Conservation (phyloP, 306 rosid species). For the Fragaria iinumae region DNA sequence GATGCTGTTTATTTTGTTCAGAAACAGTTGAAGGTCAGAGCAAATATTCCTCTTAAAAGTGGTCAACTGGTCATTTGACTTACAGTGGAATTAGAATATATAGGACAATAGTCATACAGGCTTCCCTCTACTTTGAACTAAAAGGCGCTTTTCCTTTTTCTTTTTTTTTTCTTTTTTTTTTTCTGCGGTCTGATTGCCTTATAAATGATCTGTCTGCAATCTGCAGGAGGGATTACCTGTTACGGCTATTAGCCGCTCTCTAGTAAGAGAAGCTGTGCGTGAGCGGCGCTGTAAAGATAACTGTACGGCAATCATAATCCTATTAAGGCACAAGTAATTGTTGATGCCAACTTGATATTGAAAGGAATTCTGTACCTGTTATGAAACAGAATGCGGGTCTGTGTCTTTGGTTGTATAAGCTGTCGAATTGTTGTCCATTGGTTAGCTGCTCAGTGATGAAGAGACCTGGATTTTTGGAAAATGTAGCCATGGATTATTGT, state of each 20-base stretch:
- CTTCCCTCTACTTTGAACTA: not conserved
- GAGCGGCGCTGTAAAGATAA: slow-evolving; percentile 89
- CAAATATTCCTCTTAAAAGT: slow-evolving; percentile 9
- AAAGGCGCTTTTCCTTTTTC: not conserved
- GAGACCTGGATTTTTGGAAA: not conserved
- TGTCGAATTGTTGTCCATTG: not conserved
- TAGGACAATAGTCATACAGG: not conserved
- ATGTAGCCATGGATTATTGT: not conserved
- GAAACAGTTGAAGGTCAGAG: slow-evolving; percentile 63
- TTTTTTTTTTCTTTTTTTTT: no score
- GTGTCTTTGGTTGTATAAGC: not conserved
- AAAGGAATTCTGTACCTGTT: not conserved
- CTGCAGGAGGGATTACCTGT: slow-evolving; percentile 70
- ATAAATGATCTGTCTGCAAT: not conserved
- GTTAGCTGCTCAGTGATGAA: not conserved
- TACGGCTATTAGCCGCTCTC: slow-evolving; percentile 61
- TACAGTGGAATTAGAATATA: not conserved
- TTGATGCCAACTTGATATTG: slow-evolving; percentile 27
- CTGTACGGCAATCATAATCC: slow-evolving; percentile 73
- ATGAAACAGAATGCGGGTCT: not conserved
- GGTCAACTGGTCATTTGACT: not conserved
- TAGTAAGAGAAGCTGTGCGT: slow-evolving; percentile 76
- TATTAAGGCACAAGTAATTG: slow-evolving; percentile 48
- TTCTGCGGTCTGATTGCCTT: not conserved
- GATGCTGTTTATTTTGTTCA: slow-evolving; percentile 90